Conservation (phyloP, 1,284 basidiomycete species). For the Lignosus rhinocerotis region DNA sequence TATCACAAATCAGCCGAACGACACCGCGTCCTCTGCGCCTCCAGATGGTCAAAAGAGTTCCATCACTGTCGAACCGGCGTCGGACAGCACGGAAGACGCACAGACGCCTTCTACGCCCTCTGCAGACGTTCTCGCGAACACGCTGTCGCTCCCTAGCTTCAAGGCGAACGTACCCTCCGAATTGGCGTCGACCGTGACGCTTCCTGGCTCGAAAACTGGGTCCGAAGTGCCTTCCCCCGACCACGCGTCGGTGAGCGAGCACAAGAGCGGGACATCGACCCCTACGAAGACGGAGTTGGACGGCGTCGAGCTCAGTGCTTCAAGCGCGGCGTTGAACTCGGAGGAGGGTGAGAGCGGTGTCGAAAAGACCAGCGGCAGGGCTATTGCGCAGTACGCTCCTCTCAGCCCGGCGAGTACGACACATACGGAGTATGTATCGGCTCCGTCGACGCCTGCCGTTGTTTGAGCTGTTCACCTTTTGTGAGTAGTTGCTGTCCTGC, state of each 20-base stretch:
- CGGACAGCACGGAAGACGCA: slow-evolving; percentile 2
- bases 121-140: not conserved
- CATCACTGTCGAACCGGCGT: not conserved
- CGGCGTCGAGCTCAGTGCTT: not conserved
- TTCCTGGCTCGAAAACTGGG: slow-evolving; percentile 14
- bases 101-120: slow-evolving; percentile 2
- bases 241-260: not conserved
- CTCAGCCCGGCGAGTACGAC: slow-evolving; percentile 20
- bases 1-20: not conserved
- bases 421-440: slow-evolving; percentile 28
- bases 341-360: not conserved
- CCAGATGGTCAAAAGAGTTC: slow-evolving; percentile 4
- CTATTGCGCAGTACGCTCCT: slow-evolving; percentile 4
- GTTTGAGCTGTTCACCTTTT: not conserved
- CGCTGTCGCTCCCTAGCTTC: slow-evolving; percentile 5
- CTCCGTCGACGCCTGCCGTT: slow-evolving; percentile 28
- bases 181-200: slow-evolving; percentile 9
- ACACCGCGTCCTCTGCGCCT: not conserved
- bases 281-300: slow-evolving; percentile 13
- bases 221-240: slow-evolving; percentile 18
- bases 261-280: slow-evolving; percentile 17
- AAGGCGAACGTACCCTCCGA: slow-evolving; percentile 6
- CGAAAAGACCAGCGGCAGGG: not conserved
- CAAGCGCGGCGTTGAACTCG: not conserved
- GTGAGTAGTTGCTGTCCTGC: not conserved